These are phyloP conservation scores for Hymenotorrendiella dingleyae DNA, from an alignment of 2,329 filamentous ascomycete genomes.

Conservation along the genomic window DNA sequence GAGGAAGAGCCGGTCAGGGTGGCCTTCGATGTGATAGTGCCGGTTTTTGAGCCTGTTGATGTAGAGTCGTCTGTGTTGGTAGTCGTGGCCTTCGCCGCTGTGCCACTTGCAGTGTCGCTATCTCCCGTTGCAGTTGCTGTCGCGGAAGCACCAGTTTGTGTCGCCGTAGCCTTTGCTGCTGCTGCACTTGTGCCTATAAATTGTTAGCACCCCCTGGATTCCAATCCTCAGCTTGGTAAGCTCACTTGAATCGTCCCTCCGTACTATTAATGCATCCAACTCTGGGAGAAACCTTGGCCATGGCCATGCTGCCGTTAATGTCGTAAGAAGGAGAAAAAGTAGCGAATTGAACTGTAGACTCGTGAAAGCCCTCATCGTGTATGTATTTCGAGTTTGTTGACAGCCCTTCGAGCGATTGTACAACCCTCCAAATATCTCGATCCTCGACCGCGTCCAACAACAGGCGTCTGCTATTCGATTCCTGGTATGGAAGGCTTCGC, in stretches of 20 bases:
- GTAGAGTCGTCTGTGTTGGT: background rate
- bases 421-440: conserved; percentile 2
- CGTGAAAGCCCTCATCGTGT: conserved; percentile 44
- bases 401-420: conserved; percentile 7
- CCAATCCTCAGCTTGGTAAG: conserved; percentile 1
- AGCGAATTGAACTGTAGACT: conserved; percentile 43
- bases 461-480: background rate
- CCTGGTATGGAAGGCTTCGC: background rate
- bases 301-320: conserved; percentile 37
- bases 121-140: background rate
- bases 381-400: conserved; percentile 23
- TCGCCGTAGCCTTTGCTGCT: conserved; percentile 11
- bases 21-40: background rate
- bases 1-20: conserved; percentile 5
- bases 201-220: no score
- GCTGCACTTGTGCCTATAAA: background rate
- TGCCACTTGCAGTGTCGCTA: background rate
- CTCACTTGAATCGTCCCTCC: conserved; percentile 35
- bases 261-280: conserved; percentile 45
- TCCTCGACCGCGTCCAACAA: background rate
- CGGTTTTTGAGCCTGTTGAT: conserved; percentile 5
- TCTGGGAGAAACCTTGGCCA: conserved; percentile 53
- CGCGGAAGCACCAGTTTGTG: background rate
- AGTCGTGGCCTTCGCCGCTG: background rate
- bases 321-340: conserved; percentile 45